These are phyloP conservation scores for Verticillium zaregamsianum DNA, from an alignment of 2,329 filamentous ascomycete genomes.

Conservation along the genomic window DNA sequence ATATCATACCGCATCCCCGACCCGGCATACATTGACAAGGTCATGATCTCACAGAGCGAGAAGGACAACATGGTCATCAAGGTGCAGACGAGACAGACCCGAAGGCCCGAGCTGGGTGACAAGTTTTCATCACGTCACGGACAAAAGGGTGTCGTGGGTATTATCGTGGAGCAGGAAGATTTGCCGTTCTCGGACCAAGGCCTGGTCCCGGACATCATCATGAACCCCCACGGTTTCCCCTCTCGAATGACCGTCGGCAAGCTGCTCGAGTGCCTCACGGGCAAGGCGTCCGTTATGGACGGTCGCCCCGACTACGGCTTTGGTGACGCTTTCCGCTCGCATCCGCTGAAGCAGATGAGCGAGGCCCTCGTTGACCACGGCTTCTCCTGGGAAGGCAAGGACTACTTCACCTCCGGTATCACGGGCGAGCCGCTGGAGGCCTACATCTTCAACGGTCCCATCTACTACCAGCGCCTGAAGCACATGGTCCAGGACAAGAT, in stretches of 20 bases:
- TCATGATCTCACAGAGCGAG: constrained; percentile 88
- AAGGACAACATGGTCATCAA: constrained; percentile 85
- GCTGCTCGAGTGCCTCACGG: constrained; percentile 89
- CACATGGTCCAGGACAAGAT: constrained; percentile 99
- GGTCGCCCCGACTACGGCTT: constrained; percentile 85
- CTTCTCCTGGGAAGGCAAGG: constrained; percentile 96
- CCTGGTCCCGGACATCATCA: constrained; percentile 96
- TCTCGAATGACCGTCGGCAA: constrained; percentile 99
- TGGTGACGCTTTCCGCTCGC: constrained; percentile 74
- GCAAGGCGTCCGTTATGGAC: constrained; percentile 85
- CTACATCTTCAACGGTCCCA: constrained; percentile 97
- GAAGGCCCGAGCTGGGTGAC: constrained; percentile 90
- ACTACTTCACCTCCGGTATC: constrained; percentile 92
- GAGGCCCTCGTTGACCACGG: constrained; percentile 79
- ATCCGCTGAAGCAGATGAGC: constrained; percentile 86
- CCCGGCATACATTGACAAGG: constrained; percentile 89
- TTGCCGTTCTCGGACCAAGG: constrained; percentile 93
- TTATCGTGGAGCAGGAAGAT: constrained; percentile 94
- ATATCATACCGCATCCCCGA: constrained; percentile 81
- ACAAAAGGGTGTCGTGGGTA: constrained; percentile 95
- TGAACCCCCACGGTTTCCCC: constrained; percentile 99
- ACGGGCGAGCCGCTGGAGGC: constrained; percentile 91
- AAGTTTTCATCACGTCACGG: constrained; percentile 99
- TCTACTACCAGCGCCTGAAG: constrained; percentile 99
- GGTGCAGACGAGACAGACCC: constrained; percentile 92